These are phyloP conservation scores for Aegilops umbellulata DNA, from an alignment of 176 grass and related monocot genomes.

Conservation along the genomic window DNA sequence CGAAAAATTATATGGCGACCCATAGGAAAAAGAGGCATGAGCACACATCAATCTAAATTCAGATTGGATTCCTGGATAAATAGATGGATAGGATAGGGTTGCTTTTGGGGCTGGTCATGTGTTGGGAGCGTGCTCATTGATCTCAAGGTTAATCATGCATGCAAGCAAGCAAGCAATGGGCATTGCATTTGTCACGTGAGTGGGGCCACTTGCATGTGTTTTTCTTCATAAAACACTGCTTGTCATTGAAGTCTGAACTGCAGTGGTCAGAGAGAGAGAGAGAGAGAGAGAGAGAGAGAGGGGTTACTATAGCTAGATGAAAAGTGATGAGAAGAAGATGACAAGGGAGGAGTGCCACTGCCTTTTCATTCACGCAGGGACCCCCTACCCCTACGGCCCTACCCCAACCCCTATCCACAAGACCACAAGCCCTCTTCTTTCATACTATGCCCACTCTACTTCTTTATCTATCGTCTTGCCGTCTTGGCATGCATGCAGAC, in stretches of 20 bases:
- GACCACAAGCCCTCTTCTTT: background rate
- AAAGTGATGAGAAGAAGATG: too few species aligned
- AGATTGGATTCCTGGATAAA: background rate
- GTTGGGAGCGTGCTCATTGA: background rate
- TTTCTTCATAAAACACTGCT: background rate
- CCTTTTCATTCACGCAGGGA: constrained; percentile 8
- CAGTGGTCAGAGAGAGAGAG: background rate
- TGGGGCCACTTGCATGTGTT: constrained; percentile 31
- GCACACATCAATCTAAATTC: background rate
- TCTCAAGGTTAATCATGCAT: background rate
- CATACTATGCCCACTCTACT: background rate
- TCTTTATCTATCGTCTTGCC: too few species aligned
- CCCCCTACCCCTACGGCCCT: background rate
- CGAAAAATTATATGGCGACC: too few species aligned
- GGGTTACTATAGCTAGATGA: too few species aligned
- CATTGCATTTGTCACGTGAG: constrained; percentile 40
- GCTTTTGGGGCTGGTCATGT: background rate
- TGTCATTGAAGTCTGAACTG: background rate
- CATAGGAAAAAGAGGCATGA: too few species aligned
- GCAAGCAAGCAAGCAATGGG: background rate
- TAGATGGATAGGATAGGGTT: background rate
- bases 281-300: background rate
- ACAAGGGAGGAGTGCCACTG: background rate
- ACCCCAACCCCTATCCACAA: background rate
- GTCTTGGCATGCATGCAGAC: too few species aligned